Evolutionary conservation across 169 alveolate genomes (phyloP).

Genomic region (Plasmodium knowlesi): DNA sequence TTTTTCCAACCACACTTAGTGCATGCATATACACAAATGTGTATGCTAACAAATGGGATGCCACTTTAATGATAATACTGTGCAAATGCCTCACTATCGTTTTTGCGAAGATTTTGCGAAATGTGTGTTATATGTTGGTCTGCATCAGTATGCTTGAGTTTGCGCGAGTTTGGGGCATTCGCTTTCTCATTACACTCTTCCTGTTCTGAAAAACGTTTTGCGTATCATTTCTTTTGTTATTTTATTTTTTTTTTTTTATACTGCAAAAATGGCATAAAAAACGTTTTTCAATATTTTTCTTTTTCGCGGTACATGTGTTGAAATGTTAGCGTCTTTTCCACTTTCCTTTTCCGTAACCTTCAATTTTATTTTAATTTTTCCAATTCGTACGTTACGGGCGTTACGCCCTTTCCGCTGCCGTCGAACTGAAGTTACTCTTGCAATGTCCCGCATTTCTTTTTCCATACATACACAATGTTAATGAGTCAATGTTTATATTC

Average conservation of each 20-base stretch:
- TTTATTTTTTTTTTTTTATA: not conserved
- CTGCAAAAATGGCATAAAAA: not conserved
- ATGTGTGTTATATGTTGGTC: not conserved
- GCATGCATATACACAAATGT: not conserved
- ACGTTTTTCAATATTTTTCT: not conserved
- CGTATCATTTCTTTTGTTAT: not conserved
- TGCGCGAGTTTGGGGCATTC: not conserved
- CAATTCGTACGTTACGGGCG: not conserved
- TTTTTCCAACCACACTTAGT: not conserved
- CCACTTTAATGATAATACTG: not conserved
- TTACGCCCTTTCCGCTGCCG: not conserved
- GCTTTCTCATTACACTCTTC: not conserved
- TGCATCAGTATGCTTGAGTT: not conserved
- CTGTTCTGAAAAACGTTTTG: not conserved
- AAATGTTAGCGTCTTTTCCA: slow-evolving; percentile 4
- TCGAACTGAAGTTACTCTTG: not conserved
- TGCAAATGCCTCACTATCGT: not conserved
- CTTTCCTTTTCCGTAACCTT: not conserved
- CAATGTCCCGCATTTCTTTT: not conserved
- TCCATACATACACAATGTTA: not conserved
- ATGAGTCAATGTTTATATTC: not conserved
- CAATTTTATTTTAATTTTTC: not conserved
- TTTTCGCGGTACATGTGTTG: not conserved
- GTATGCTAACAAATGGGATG: not conserved
- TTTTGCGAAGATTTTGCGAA: not conserved